A percentile compares a stretch with the other conserved stretches of the same genome.
These are phyloP conservation scores for Calonectria pseudoturangicola DNA, from an alignment of 2,329 filamentous ascomycete genomes.

Conservation along the genomic window DNA sequence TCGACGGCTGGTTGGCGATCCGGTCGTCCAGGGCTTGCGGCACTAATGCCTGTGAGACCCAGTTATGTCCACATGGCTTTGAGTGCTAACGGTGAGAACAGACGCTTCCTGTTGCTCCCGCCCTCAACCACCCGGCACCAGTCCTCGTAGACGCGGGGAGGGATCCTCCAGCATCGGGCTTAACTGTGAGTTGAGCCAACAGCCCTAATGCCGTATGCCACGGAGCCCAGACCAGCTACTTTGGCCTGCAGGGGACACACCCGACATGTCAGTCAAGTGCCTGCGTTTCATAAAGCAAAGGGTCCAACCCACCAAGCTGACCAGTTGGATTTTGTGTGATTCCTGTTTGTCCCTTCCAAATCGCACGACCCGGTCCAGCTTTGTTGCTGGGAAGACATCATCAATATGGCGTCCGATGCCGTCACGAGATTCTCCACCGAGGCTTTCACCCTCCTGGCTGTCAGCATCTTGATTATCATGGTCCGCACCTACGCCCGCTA, in stretches of 20 bases:
- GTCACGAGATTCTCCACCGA: constrained; percentile 47
- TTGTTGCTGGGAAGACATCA: constrained; percentile 17
- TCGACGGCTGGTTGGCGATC: constrained; percentile 21
- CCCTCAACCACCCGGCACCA: constrained; percentile 1
- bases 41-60: constrained; percentile 14
- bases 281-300: constrained; percentile 28
- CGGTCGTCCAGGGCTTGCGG: not conserved
- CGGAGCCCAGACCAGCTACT: constrained; percentile 10
- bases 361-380: not conserved
- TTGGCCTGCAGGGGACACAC: not conserved
- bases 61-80: constrained; percentile 20
- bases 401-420: constrained; percentile 30
- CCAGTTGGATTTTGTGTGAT: not conserved
- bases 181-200: constrained; percentile 30
- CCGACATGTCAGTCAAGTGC: not conserved
- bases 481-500: constrained; percentile 70
- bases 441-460: constrained; percentile 65
- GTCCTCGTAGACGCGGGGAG: constrained; percentile 5
- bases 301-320: constrained; percentile 4
- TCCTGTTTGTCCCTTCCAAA: not conserved
- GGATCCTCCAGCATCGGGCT: constrained; percentile 25
- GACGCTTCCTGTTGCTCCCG: constrained; percentile 6
- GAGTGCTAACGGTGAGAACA: constrained; percentile 19
- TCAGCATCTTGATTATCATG: constrained; percentile 68
- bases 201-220: not conserved